These are phyloP conservation scores for Apiospora arundinis DNA, from an alignment of 2,329 filamentous ascomycete genomes.

Conservation along the genomic window DNA sequence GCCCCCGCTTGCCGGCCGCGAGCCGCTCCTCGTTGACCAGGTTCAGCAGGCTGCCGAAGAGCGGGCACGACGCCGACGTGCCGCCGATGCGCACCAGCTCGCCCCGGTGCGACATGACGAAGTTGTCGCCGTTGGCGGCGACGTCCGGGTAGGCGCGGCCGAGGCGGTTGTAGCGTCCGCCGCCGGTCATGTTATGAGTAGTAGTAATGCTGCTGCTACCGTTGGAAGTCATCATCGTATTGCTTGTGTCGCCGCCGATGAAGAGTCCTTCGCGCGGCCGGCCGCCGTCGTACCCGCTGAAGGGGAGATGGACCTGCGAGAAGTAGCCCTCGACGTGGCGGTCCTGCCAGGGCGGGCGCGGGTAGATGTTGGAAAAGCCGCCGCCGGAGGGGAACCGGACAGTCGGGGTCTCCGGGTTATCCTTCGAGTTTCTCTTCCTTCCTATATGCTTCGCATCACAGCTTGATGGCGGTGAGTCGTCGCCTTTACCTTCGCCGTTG, in stretches of 20 bases:
- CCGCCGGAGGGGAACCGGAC: slow-evolving; percentile 38
- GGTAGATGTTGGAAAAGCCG: slow-evolving; percentile 44
- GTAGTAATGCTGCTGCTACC: no score
- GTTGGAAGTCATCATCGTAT: no score
- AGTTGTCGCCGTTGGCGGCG: slow-evolving; percentile 48
- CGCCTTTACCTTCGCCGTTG: no score
- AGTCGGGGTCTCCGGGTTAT: slow-evolving; percentile 20
- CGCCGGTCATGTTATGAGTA: background rate
- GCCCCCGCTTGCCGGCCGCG: slow-evolving; percentile 46
- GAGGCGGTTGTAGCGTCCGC: slow-evolving; percentile 46
- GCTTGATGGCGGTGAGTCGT: background rate
- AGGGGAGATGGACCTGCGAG: slow-evolving; percentile 32
- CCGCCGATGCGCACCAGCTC: slow-evolving; percentile 50
- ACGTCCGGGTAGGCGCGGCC: slow-evolving; percentile 58
- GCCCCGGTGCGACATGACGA: slow-evolving; percentile 42
- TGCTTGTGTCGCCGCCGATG: no score
- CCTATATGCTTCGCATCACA: background rate
- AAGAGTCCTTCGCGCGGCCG: background rate
- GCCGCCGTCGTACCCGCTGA: slow-evolving; percentile 40
- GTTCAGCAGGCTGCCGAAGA: slow-evolving; percentile 54
- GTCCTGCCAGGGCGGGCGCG: slow-evolving; percentile 38
- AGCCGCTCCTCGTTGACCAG: slow-evolving; percentile 58
- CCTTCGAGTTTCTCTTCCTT: slow-evolving; percentile 21
- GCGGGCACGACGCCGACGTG: slow-evolving; percentile 57
- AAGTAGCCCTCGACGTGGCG: slow-evolving; percentile 36